Evolutionary conservation across 768 basidiomycete genomes (phyloP), one percentile per base, ranked within the genome.

Genomic region (Naganishia kalamii): DNA sequence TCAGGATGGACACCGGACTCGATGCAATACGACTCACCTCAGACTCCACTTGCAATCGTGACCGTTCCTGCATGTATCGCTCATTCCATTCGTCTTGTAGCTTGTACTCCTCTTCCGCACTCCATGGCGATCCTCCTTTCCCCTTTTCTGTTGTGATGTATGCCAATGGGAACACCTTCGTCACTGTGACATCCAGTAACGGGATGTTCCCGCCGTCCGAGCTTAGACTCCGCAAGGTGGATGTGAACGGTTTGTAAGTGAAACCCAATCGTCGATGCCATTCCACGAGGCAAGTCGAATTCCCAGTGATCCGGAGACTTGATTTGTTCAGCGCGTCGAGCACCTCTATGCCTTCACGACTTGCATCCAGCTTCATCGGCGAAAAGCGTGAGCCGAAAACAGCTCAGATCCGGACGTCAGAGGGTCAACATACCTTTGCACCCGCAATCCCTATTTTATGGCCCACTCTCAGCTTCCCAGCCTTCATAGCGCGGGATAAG

Each of bases 191-290:
- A 72, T 92, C 87, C 82, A 93, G 81, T 8, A 87, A 82, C 7
- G 87, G 80, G 0, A 94, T 83, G 7, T 81, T 68, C 0, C 94
- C 96, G 0, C 96, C 96, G 71, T 93, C 89, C 0, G 85, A 75
- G 0, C 87, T 86, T 54, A 99, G 77, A 72, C 88, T 89, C 64
- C 86, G 83, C 68, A 98, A 79, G 0, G 88, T 88, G 0, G 90
- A 85, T 29, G 93, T 81, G 71, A 83, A 88, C 1, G 86, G 86
- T 2, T 61, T 47, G 25, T 71, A 79, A 65, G 84, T 84, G 72
- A 90, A 90, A 7, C 96, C 96, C 6, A 99, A 83, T 69, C 87
- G 89, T 1, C 86, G 81, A 72, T 96, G 85, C 96, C 96, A 99
- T 0, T 86, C 84, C 4, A 87, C 88, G 60, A 93, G 81, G 67